Evolutionary conservation across 441 rosid species (phyloP).

Genomic region (Omphalea diandra): DNA sequence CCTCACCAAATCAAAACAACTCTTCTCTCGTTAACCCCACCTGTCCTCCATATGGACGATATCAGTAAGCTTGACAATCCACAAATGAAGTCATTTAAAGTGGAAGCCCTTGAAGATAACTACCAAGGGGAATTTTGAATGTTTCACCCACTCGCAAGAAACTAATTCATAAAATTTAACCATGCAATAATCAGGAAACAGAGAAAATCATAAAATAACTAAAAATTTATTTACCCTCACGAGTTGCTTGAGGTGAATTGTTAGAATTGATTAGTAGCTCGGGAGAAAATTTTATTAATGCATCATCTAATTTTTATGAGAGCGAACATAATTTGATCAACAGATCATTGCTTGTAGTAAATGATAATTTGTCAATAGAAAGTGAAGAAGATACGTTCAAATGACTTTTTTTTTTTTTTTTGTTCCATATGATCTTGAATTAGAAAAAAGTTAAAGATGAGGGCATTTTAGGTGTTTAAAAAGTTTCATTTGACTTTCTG

Average conservation of each 20-base stretch:
- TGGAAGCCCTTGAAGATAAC: slow-evolving; percentile 20
- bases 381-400: too few relatives aligned
- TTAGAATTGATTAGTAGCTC: slow-evolving; percentile 53
- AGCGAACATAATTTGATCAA: slow-evolving; percentile 62
- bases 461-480: too few relatives aligned
- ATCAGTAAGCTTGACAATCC: too few relatives aligned
- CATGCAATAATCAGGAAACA: slow-evolving; percentile 37
- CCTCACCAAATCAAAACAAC: too few relatives aligned
- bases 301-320: slow-evolving; percentile 75
- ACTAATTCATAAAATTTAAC: slow-evolving; percentile 25
- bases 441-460: too few relatives aligned
- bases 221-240: slow-evolving; percentile 55
- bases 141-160: slow-evolving; percentile 27
- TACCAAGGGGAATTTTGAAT: slow-evolving; percentile 25
- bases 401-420: too few relatives aligned
- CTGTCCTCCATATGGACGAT: too few relatives aligned
- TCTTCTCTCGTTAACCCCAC: too few relatives aligned
- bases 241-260: slow-evolving; percentile 69
- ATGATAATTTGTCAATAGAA: too few relatives aligned
- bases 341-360: slow-evolving; percentile 38
- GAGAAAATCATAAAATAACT: slow-evolving; percentile 54
- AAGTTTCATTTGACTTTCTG: too few relatives aligned
- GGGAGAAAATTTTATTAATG: slow-evolving; percentile 55
- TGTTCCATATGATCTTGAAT: too few relatives aligned
- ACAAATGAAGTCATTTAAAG: slow-evolving; percentile 29